Evolutionary conservation across 371 early-diverging fungal species (phyloP), one percentile per base, ranked within the genome.

Genomic region (Mucor saturninus): DNA sequence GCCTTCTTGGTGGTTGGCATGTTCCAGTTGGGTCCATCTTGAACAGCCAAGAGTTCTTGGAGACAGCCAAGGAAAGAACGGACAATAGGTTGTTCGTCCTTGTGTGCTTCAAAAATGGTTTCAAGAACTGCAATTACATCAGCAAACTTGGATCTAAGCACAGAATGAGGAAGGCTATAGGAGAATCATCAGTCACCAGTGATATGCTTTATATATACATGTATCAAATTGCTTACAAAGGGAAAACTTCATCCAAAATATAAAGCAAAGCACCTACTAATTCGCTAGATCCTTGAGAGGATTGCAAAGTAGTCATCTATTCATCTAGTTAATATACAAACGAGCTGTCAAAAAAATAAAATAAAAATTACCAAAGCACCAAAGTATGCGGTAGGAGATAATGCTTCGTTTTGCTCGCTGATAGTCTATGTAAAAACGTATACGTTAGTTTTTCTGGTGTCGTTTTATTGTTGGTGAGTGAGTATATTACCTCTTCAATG

Each of bases 341-440:
- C 38, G 0, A 48, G 35, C 21, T 51, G 42, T 61, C 32, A 49
- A 46, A 37, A 9, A 40, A 26, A 37, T 43, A 21, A 31, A 46
- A 51, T 59, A 21, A 29, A n/a, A 59, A 14, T 80, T 82, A 94
- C 89, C 75, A 96, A 80, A 15, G 93, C 91, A 35, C 91, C 94
- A 83, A 95, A 96, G 75, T 96, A 97, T 28, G 95, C 90, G 28
- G 92, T 82, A 4, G 97, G 90, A 15, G 78, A 81, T 30, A 85
- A 75, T 31, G 76, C 61, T 30, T 84, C 88, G 56, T 81, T 75
- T 68, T 93, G 90, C 69, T 94, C 94, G 40, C 72, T 73, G 59
- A 97, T 86, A 29, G 94, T 92, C 80, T 87, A 78, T 15, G 43
- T 10, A 64, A 42, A 54, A 38, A 7, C 13, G 15, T 10, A 9